A percentile compares a stretch with the other conserved stretches of the same genome.
Evolutionary conservation across 1,139 yeast genomes (phyloP).

Genomic region (Geotrichum phurueaensis): DNA sequence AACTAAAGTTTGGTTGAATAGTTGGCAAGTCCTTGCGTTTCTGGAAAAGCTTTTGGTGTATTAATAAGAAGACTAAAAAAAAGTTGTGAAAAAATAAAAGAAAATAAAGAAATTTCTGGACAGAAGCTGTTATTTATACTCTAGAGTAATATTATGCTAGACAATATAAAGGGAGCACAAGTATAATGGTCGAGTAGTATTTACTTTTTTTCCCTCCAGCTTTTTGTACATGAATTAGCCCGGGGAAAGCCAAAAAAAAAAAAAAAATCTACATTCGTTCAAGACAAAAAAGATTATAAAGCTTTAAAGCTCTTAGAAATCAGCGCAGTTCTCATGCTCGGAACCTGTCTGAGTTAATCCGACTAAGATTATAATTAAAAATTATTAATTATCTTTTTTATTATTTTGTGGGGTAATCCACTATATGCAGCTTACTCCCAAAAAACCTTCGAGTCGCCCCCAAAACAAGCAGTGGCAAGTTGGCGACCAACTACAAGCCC

Average conservation of each 20-base stretch:
- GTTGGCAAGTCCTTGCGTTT: constrained; percentile 22
- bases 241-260: background rate
- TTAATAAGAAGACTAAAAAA: background rate
- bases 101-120: background rate
- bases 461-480: background rate
- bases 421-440: background rate
- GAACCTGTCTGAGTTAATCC: background rate
- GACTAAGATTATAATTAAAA: background rate
- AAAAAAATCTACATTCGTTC: background rate
- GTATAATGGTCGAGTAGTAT: background rate
- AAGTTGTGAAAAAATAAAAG: background rate
- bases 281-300: background rate
- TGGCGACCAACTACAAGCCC: background rate
- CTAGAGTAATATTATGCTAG: background rate
- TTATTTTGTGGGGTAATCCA: background rate
- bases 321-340: background rate
- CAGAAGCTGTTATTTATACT: background rate
- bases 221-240: background rate
- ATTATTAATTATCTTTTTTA: background rate
- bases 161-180: background rate
- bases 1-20: background rate
- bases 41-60: background rate
- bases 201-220: background rate
- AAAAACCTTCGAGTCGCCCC: background rate
- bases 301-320: background rate